Percentiles rank a stretch among this genome's conserved stretches.
phyloP scores from a whole-genome alignment of 1,284 basidiomycete species.

The Polyporus tsugae region DNA sequence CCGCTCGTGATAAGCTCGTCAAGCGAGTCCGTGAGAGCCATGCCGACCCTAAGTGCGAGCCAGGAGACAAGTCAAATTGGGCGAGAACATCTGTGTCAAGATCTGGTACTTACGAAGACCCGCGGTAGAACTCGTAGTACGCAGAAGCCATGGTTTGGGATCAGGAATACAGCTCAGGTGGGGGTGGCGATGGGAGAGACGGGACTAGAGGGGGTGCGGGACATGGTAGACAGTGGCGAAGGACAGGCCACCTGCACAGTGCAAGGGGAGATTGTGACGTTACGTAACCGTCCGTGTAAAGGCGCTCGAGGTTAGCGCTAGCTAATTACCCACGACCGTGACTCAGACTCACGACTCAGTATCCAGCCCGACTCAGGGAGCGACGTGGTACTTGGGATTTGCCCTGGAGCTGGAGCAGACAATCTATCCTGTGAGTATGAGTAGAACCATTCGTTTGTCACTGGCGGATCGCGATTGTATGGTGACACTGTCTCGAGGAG shows the following conservation, averaged over 20 bases:
- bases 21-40: constrained; percentile 97
- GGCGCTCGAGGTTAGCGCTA: no score
- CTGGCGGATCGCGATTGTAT: no score
- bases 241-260: background rate
- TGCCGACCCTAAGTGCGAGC: constrained; percentile 80
- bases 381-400: no score
- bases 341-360: no score
- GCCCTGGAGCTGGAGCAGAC: no score
- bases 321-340: no score
- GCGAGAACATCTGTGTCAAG: constrained; percentile 14
- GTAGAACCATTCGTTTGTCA: no score
- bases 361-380: no score
- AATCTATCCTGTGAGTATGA: no score
- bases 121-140: constrained; percentile 93
- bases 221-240: constrained; percentile 7
- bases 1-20: constrained; percentile 98
- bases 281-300: no score
- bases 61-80: constrained; percentile 25
- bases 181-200: background rate
- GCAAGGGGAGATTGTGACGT: background rate
- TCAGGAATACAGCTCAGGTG: constrained; percentile 1
- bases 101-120: constrained; percentile 76
- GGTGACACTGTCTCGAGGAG: no score
- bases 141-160: constrained; percentile 68
- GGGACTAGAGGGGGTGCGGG: background rate